Percentiles rank a stretch among this genome's conserved stretches.
Conservation (phyloP, 805 yeast genomes). For the Lipomyces japonicus region DNA sequence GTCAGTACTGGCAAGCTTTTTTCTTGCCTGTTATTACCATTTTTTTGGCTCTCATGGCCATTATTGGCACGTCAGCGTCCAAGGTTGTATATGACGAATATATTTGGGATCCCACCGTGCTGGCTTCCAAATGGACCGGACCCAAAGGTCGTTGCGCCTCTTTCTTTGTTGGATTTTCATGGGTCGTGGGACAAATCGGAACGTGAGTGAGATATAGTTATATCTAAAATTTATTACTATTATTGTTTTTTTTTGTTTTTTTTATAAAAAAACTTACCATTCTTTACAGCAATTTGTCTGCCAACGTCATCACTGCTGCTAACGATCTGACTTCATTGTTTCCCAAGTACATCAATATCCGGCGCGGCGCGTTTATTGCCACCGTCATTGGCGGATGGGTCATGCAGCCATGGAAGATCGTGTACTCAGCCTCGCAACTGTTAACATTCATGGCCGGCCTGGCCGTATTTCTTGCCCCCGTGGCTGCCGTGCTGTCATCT, state of each 20-base stretch:
- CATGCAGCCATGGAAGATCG: slow-evolving; percentile 31
- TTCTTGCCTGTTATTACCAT: slow-evolving; percentile 27
- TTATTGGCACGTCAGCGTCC: slow-evolving; percentile 21
- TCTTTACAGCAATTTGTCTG: slow-evolving; percentile 36
- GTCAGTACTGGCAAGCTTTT: slow-evolving; percentile 26
- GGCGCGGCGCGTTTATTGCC: slow-evolving; percentile 45
- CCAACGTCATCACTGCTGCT: slow-evolving; percentile 59
- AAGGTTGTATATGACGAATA: slow-evolving; percentile 25
- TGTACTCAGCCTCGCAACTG: slow-evolving; percentile 24
- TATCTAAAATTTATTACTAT: too few species aligned
- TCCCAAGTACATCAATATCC: slow-evolving; percentile 56
- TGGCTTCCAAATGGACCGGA: slow-evolving; percentile 22
- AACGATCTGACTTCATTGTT: slow-evolving; percentile 55
- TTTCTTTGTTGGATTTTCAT: slow-evolving; percentile 26
- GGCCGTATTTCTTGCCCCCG: slow-evolving; percentile 29
- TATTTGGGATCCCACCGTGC: slow-evolving; percentile 26
- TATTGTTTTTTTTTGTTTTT: background rate
- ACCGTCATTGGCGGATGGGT: slow-evolving; percentile 30
- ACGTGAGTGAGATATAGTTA: slow-evolving; percentile 2
- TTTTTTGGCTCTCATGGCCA: slow-evolving; percentile 21
- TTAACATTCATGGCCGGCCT: slow-evolving; percentile 27
- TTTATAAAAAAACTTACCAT: background rate
- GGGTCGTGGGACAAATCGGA: slow-evolving; percentile 29
- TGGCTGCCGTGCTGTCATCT: slow-evolving; percentile 24
- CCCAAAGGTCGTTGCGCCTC: slow-evolving; percentile 23